Evolutionary conservation across 176 grass and related monocot genomes (phyloP), one percentile per base, ranked within the genome.

Genomic region (Thinopyrum elongatum): DNA sequence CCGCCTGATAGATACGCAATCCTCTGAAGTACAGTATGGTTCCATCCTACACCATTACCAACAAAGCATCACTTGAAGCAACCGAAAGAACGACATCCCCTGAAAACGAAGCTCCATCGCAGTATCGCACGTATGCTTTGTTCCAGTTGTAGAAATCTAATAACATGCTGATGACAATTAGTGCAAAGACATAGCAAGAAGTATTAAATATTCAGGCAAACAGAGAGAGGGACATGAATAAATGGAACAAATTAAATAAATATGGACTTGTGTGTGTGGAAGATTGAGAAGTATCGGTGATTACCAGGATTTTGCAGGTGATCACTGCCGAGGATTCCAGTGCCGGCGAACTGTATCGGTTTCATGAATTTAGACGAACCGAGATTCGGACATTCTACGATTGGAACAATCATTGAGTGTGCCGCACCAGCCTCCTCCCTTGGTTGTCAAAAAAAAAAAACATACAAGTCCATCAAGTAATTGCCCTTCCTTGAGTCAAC

Each of bases 381-480:
- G 11, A 73, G 23, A 5, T 23, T 23, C 6, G 11, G 69, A 14
- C 69, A 42, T 72, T 26, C 36, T 72, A 38, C 69, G 29, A 10
- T n/a, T 3, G 4, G 41, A 74, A 60, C 91, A 90, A 62, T 42
- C 30, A 62, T 82, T 73, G 35, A 72, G 10, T 13, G 35, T 72
- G 69, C 69, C 29, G 58, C 88, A 93, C 91, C 91, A 93, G 30
- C 82, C 91, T 86, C 91, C 91, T 53, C 88, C 91, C 91, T 90
- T 85, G 78, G 30, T 77, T 31, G 63, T 70, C 47, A 14, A 4
- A 2, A 1, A 14, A 4, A 2, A 1, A 8, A 55, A 21, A 55
- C 51, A 8, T 21, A 55, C 51, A 55, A 2, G 51, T 21, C 2
- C 17, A 53, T 68, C 67, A 70, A 21, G 10, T 70, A 36, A 12